A percentile compares a stretch with the other conserved stretches of the same genome.
Conservation (phyloP, 2,329 filamentous ascomycete species). For the Aspergillus sp. region DNA sequence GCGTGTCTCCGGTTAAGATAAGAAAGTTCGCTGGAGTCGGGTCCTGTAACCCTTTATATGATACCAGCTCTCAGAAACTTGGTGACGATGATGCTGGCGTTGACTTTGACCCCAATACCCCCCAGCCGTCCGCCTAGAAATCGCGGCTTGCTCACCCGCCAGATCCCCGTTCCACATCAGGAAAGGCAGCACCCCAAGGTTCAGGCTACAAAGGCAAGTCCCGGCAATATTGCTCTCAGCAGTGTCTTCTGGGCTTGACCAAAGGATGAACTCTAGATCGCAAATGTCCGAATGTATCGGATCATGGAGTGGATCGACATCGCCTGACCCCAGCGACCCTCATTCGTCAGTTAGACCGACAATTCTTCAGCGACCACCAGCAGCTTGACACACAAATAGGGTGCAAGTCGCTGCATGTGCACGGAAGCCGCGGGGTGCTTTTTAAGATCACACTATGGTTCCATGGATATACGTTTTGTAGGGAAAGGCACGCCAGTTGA, state of each 20-base stretch:
- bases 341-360: not conserved
- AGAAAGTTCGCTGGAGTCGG: conserved; percentile 8
- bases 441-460: not conserved
- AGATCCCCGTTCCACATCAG: not conserved
- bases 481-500: not conserved
- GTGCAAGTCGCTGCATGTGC: not conserved
- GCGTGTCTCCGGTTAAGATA: conserved; percentile 1
- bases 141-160: not conserved
- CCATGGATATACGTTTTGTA: not conserved
- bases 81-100: not conserved
- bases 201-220: conserved; percentile 14
- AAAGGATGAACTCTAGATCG: conserved; percentile 30
- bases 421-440: not conserved
- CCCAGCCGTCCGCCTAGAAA: not conserved
- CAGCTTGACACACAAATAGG: not conserved
- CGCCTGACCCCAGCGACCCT: conserved; percentile 11
- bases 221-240: conserved; percentile 40
- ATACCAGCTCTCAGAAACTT: not conserved
- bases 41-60: conserved; percentile 6
- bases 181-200: not conserved
- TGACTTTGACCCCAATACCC: not conserved
- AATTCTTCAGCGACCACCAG: not conserved
- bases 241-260: conserved; percentile 41
- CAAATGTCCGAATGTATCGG: conserved; percentile 39
- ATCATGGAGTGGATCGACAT: conserved; percentile 30